A percentile compares a stretch with the other conserved stretches of the same genome.
Evolutionary conservation across 2,329 filamentous ascomycete species (phyloP).

Genomic region (Ilyonectria mors-panacis): DNA sequence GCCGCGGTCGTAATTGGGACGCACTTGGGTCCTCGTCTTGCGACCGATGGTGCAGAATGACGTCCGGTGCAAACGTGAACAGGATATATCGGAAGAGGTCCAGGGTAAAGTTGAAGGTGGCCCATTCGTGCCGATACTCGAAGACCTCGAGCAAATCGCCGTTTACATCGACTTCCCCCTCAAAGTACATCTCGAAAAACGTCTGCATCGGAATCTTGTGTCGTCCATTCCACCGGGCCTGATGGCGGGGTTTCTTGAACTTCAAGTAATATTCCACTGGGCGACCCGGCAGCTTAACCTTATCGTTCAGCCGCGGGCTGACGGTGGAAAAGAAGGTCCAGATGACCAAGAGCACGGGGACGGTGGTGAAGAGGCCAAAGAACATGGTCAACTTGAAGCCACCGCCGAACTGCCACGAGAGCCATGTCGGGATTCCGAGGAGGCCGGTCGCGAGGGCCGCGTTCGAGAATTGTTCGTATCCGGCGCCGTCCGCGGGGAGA

Average conservation of each 20-base stretch:
- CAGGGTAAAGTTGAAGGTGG: conserved; percentile 88
- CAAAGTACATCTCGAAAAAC: conserved; percentile 96
- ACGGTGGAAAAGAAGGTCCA: conserved; percentile 85
- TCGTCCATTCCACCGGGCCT: conserved; percentile 77
- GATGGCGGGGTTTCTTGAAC: conserved; percentile 73
- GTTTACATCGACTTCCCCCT: conserved; percentile 92
- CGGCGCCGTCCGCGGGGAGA: conserved; percentile 86
- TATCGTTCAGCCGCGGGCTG: conserved; percentile 90
- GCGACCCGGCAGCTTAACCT: conserved; percentile 84
- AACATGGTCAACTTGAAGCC: conserved; percentile 89
- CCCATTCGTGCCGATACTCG: conserved; percentile 96
- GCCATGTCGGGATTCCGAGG: conserved; percentile 78
- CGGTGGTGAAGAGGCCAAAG: conserved; percentile 79
- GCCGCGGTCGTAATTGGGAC: conserved; percentile 94
- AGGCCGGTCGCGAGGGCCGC: conserved; percentile 78
- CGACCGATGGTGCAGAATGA: conserved; percentile 88
- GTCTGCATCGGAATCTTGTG: conserved; percentile 88
- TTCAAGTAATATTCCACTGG: conserved; percentile 90
- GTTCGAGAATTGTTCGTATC: conserved; percentile 89
- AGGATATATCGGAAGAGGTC: conserved; percentile 88
- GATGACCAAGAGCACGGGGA: conserved; percentile 84
- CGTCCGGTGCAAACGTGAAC: conserved; percentile 85
- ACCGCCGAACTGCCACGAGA: conserved; percentile 86
- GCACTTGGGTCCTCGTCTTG: conserved; percentile 98
- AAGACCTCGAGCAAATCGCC: conserved; percentile 87